A percentile compares a stretch with the other conserved stretches of the same genome.
These are phyloP conservation scores for Brachypodium distachyon DNA, from an alignment of 202 grass and related monocot species.

Conservation along the genomic window DNA sequence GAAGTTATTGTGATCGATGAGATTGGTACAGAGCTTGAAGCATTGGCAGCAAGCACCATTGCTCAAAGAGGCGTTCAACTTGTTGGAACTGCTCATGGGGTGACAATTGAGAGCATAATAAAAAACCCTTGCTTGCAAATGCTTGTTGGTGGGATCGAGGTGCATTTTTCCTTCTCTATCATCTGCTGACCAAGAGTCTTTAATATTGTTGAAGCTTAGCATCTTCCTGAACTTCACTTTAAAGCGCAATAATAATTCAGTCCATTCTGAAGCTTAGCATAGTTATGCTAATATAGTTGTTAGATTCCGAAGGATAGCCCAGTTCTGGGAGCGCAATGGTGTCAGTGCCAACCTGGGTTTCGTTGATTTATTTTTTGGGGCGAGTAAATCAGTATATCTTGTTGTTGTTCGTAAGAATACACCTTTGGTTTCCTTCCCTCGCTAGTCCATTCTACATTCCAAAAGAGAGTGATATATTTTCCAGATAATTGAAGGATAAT, in stretches of 20 bases:
- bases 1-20: slow-evolving; percentile 99
- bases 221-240: slow-evolving; percentile 3
- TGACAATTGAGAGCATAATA: slow-evolving; percentile 94
- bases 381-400: not conserved
- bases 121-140: slow-evolving; percentile 96
- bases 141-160: slow-evolving; percentile 98
- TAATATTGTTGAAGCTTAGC: not conserved
- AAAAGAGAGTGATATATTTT: not conserved
- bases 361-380: not conserved
- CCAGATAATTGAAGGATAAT: not conserved
- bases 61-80: slow-evolving; percentile 98
- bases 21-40: slow-evolving; percentile 96
- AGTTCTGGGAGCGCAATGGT: not conserved
- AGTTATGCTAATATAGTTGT: not conserved
- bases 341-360: not conserved
- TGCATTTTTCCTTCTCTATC: slow-evolving; percentile 11
- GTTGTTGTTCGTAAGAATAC: not conserved
- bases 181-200: not conserved
- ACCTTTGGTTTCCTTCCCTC: not conserved
- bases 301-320: not conserved
- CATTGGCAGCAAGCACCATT: slow-evolving; percentile 93
- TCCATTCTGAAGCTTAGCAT: not conserved
- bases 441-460: not conserved
- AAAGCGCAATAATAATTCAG: not conserved
- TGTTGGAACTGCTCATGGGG: slow-evolving; percentile 93